Evolutionary conservation across 73 alveolate genomes (phyloP).

Genomic region (Tetrahymena elliotti): DNA sequence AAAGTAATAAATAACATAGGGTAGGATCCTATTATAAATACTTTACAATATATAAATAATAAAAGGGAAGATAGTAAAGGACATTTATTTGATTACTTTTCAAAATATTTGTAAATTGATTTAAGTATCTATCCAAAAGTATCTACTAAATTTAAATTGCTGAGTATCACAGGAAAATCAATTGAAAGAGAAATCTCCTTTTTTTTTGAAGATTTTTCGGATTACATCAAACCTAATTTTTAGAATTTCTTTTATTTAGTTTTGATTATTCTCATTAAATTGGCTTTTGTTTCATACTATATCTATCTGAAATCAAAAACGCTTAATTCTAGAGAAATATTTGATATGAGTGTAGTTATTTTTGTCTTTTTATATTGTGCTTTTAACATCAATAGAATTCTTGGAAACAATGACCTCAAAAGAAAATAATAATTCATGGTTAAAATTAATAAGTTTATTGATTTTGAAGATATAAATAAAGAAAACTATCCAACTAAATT

Average conservation of each 20-base stretch:
- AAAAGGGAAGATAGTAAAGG: no score
- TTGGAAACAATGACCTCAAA: neutral
- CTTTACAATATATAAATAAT: no score
- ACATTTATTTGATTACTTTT: no score
- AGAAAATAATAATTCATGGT: neutral
- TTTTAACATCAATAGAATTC: neutral
- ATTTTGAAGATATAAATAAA: neutral
- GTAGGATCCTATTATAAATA: neutral
- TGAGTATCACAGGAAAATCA: neutral
- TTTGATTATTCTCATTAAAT: no score
- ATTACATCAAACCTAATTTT: neutral
- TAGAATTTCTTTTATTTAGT: neutral
- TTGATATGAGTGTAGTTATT: neutral
- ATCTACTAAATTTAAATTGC: no score
- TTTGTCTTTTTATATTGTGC: neutral
- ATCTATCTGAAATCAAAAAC: neutral
- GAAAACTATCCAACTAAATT: no score
- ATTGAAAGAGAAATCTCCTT: neutral
- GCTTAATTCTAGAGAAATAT: neutral
- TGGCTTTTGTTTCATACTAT: neutral
- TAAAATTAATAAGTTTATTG: no score
- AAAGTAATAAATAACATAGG: neutral
- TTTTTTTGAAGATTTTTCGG: neutral
- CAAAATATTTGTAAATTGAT: no score
- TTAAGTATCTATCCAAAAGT: no score